Base-by-base conservation (phyloP, 2,329 filamentous ascomycete species). In the Exophiala phaeomuriformis region DNA sequence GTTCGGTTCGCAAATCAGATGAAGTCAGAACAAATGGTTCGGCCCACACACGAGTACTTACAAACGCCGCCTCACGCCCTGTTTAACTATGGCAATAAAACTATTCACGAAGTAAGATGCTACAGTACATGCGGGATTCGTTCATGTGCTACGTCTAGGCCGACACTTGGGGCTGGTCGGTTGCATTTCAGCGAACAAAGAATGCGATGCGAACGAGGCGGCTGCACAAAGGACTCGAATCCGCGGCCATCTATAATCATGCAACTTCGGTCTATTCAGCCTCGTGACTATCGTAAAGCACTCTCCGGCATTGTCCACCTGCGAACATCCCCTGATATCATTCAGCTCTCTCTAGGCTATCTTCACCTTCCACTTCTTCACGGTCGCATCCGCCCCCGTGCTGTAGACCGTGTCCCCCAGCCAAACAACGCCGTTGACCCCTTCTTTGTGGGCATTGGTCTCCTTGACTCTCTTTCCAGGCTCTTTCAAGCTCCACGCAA, bases 361-460 rank as follows among this genome's bases (percentile, higher is more conserved):
- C 44, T 55, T 51, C 45, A 88, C 79, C 58, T 73, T 78, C 93
- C 93, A 98, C 47, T 91, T 77, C 77, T 97, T 98, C 45, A 98
- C 80, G 0, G 88, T 85, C 33, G 88, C 91, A 77, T 98, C 93
- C 7, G 84, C 87, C 43, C 93, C 93, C 3, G 82, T 82, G 62
- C 85, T 94, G 6, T 87, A 83, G 47, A 97, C 77, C 53, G 76
- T 76, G 5, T 79, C 81, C 30, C 77, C 78, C 9, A 88, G 77
- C 90, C 91, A 98, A 8, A 79, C 79, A 10, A 97, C 85, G 10
- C 88, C 91, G 62, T 86, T 89, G 12, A 97, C 90, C 6, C 93
- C 93, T 66, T 97, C 93, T 73, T 96, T 96, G 73, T 98, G 93
- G 47, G 91, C 90, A 66, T 95, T 95, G 27, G 83, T 72, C 9